phyloP scores from a whole-genome alignment of 805 yeast genomes.

The Candida silvatica region DNA sequence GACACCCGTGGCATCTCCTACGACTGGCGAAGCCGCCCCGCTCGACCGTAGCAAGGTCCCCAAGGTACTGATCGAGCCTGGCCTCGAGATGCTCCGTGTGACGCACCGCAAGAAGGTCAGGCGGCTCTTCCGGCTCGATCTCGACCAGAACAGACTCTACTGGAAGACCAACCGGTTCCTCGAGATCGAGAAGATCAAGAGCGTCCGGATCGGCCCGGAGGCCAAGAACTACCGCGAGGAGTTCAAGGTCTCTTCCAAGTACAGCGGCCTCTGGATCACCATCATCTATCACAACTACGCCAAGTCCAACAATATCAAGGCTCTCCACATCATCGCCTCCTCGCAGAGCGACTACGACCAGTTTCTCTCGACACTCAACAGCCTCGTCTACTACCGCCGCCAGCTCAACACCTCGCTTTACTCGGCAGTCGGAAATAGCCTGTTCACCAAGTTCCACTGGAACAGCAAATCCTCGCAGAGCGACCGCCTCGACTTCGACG shows the following conservation, averaged over 20 bases:
- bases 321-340: conserved; percentile 69
- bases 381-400: conserved; percentile 47
- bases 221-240: conserved; percentile 86
- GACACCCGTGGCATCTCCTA: too few species aligned
- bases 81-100: conserved; percentile 56
- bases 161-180: conserved; percentile 46
- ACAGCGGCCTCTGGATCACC: conserved; percentile 68
- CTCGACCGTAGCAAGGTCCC: conserved; percentile 29
- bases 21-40: conserved; percentile 6
- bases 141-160: conserved; percentile 40
- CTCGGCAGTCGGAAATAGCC: conserved; percentile 32
- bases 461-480: conserved; percentile 28
- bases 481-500: conserved; percentile 48
- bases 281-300: conserved; percentile 58
- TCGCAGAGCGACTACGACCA: conserved; percentile 41
- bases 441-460: conserved; percentile 54
- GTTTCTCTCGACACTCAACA: conserved; percentile 45
- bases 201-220: conserved; percentile 53
- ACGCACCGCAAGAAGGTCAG: conserved; percentile 63
- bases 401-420: conserved; percentile 53
- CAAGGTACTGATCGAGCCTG: conserved; percentile 40
- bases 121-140: conserved; percentile 47
- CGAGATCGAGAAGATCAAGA: conserved; percentile 55
- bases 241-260: conserved; percentile 60
- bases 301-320: conserved; percentile 56